Conservation (phyloP, 768 basidiomycete genomes). For the Cubamyces sp. region DNA sequence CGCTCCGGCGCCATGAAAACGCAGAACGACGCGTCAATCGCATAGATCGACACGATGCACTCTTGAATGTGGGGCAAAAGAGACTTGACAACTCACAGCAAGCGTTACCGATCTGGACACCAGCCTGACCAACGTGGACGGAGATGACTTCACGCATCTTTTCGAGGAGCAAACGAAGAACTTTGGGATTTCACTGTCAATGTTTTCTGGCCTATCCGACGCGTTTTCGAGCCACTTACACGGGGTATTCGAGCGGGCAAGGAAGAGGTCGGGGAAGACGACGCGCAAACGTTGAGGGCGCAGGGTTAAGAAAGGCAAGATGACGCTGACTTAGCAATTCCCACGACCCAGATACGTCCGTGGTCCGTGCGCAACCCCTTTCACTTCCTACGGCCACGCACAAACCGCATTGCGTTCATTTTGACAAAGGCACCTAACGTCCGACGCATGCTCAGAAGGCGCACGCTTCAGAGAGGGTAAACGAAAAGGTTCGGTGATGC, state of each 20-base stretch:
- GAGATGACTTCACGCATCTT: slow-evolving; percentile 96
- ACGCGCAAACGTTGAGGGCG: slow-evolving; percentile 37
- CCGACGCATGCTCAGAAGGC: not conserved
- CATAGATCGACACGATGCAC: not conserved
- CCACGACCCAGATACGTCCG: slow-evolving; percentile 16
- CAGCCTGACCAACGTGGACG: slow-evolving; percentile 98
- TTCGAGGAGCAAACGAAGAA: slow-evolving; percentile 29
- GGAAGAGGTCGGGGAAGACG: slow-evolving; percentile 38
- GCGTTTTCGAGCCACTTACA: slow-evolving; percentile 26
- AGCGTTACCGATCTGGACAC: slow-evolving; percentile 97
- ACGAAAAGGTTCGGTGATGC: not conserved
- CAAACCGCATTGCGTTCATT: slow-evolving; percentile 16
- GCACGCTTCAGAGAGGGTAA: not conserved
- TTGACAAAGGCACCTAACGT: not conserved
- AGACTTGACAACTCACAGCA: slow-evolving; percentile 75
- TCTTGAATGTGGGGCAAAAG: not conserved
- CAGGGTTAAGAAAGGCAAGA: slow-evolving; percentile 46
- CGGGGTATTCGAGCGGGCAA: slow-evolving; percentile 31
- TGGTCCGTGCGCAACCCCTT: slow-evolving; percentile 26
- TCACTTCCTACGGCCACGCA: slow-evolving; percentile 15
- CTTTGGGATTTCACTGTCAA: slow-evolving; percentile 11
- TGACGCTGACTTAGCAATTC: slow-evolving; percentile 34
- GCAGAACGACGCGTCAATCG: slow-evolving; percentile 26
- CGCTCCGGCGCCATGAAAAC: not conserved
- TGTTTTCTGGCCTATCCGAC: not conserved